phyloP scores from a whole-genome alignment of 179 eudicot species.

The Heliamphora pulchella region DNA sequence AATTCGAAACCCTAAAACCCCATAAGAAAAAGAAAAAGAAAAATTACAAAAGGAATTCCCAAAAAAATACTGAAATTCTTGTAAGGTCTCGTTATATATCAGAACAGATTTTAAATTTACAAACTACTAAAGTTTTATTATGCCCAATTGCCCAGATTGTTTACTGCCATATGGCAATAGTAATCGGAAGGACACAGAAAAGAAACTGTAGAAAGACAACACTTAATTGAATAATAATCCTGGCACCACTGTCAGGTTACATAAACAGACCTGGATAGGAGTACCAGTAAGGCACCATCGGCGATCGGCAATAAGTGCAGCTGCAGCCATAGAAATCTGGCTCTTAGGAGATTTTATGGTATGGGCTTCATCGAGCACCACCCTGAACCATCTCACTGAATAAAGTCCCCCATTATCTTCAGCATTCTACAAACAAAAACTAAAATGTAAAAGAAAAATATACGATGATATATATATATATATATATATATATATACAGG shows the following conservation, averaged over 20 bases:
- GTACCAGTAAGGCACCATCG: slow-evolving; percentile 99
- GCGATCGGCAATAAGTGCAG: slow-evolving; percentile 72
- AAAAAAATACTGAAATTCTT: neutral
- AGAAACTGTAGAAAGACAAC: neutral
- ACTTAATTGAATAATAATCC: neutral
- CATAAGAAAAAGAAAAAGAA: too few relatives aligned
- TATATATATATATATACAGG: neutral
- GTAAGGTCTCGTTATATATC: neutral
- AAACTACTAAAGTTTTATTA: neutral
- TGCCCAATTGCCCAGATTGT: neutral
- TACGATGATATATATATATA: neutral
- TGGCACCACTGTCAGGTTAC: neutral
- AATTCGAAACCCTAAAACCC: too few relatives aligned
- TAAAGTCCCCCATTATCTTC: slow-evolving; percentile 69
- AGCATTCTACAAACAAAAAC: slow-evolving; percentile 43
- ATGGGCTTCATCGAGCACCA: slow-evolving; percentile 97
- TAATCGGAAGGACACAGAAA: neutral
- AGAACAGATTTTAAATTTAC: neutral
- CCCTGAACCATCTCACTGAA: slow-evolving; percentile 84
- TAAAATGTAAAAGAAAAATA: slow-evolving; percentile 10
- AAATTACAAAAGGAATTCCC: neutral
- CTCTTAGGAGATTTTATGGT: slow-evolving; percentile 88
- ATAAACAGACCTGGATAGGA: slow-evolving; percentile 75
- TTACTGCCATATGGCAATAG: neutral
- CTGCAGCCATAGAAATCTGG: slow-evolving; percentile 83